Evolutionary conservation across 2,329 filamentous ascomycete species (phyloP).

Genomic region (Monilinia aucupariae): DNA sequence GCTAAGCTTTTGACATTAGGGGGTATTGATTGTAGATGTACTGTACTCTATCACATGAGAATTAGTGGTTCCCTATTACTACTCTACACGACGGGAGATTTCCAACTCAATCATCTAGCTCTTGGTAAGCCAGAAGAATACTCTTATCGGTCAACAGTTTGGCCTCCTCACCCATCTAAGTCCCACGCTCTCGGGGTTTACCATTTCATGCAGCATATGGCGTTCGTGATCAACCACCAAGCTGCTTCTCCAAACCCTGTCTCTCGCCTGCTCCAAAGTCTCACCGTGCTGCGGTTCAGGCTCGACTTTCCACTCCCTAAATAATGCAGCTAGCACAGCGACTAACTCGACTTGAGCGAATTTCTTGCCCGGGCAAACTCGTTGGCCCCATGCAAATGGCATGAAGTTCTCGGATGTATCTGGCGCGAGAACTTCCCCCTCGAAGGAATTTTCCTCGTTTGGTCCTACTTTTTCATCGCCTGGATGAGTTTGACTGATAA

Average conservation of each 20-base stretch:
- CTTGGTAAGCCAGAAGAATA: background rate
- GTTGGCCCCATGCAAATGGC: conserved; percentile 5
- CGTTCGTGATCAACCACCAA: conserved; percentile 2
- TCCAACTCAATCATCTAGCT: background rate
- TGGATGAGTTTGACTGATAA: background rate
- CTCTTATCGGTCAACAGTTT: background rate
- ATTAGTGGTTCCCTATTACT: background rate
- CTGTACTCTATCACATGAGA: background rate
- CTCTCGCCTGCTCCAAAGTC: background rate
- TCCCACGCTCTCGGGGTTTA: background rate
- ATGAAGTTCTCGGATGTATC: background rate
- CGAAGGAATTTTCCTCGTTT: background rate
- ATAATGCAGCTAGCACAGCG: background rate
- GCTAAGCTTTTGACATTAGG: too few relatives aligned
- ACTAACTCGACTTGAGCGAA: conserved; percentile 7
- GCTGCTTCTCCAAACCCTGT: conserved; percentile 3
- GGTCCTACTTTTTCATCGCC: too few relatives aligned
- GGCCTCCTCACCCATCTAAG: background rate
- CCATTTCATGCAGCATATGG: conserved; percentile 11
- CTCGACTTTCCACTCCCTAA: background rate
- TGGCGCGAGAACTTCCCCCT: background rate
- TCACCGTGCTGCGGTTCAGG: background rate
- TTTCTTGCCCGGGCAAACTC: conserved; percentile 1
- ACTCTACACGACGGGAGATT: background rate
- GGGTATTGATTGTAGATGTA: background rate